phyloP scores from a whole-genome alignment of 768 basidiomycete genomes.

The Suillus subalutaceus region DNA sequence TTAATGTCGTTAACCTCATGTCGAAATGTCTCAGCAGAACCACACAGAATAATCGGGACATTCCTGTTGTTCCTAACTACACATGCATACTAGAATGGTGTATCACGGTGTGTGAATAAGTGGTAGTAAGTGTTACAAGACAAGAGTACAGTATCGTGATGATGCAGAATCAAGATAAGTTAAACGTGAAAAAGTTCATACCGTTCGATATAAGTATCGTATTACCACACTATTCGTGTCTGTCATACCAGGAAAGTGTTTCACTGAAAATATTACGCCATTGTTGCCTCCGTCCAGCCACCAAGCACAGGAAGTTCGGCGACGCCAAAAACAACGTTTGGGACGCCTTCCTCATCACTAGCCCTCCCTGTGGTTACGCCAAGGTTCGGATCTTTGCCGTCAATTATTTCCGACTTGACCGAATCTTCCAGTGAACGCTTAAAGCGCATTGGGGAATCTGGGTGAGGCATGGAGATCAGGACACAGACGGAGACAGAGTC shows the following conservation, averaged over 20 bases:
- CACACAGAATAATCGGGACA: neutral
- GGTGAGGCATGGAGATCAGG: slow-evolving; percentile 59
- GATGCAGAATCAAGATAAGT: neutral
- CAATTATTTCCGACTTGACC: slow-evolving; percentile 19
- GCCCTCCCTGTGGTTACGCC: slow-evolving; percentile 22
- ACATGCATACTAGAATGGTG: slow-evolving; percentile 1
- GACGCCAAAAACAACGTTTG: slow-evolving; percentile 54
- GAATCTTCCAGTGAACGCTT: slow-evolving; percentile 20
- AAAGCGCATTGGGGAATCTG: slow-evolving; percentile 21
- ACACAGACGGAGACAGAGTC: slow-evolving; percentile 57
- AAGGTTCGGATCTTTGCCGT: neutral
- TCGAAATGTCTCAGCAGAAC: neutral
- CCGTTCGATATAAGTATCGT: neutral
- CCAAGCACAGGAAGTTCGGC: slow-evolving; percentile 34
- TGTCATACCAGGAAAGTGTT: neutral
- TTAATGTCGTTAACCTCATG: neutral
- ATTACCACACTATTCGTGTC: neutral
- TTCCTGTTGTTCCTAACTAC: neutral
- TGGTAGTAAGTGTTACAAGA: slow-evolving; percentile 4
- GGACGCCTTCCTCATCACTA: slow-evolving; percentile 40
- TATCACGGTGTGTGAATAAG: slow-evolving; percentile 2
- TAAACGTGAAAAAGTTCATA: neutral
- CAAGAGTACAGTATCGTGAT: neutral
- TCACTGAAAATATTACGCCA: neutral
- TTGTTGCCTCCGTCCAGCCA: neutral